These are phyloP conservation scores for Kodamaea plutei DNA, from an alignment of 1,139 yeast species.

Conservation along the genomic window DNA sequence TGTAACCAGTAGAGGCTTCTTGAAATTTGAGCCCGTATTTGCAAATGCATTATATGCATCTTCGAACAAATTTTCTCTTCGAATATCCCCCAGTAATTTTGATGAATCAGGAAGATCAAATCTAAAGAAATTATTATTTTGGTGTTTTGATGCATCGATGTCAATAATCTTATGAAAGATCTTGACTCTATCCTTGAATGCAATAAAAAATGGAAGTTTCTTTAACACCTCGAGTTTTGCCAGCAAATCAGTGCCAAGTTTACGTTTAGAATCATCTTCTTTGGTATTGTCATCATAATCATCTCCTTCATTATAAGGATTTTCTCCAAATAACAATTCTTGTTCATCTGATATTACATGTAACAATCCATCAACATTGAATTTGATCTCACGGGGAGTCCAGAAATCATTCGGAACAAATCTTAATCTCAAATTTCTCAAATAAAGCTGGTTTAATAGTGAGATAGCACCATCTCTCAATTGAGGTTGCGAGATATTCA, in stretches of 20 bases:
- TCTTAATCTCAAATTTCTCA: conserved; percentile 63
- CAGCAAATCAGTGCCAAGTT: conserved; percentile 1
- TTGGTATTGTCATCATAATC: conserved; percentile 12
- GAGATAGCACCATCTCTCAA: conserved; percentile 41
- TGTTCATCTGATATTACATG: conserved; percentile 37
- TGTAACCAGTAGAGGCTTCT: conserved; percentile 55
- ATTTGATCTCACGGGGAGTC: conserved; percentile 33
- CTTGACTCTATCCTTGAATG: conserved; percentile 69
- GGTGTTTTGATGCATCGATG: conserved; percentile 38
- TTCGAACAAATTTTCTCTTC: conserved; percentile 64
- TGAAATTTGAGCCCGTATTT: conserved; percentile 44
- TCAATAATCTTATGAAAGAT: conserved; percentile 65
- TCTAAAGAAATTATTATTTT: conserved; percentile 11
- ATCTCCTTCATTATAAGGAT: conserved; percentile 16
- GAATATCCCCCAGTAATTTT: conserved; percentile 48
- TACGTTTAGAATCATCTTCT: conserved; percentile 5
- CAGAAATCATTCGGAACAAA: conserved; percentile 56
- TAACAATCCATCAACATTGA: conserved; percentile 29
- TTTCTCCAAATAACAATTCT: conserved; percentile 18
- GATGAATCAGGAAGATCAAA: conserved; percentile 8
- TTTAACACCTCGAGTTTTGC: conserved; percentile 48
- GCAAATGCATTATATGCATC: conserved; percentile 68
- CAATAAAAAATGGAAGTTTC: conserved; percentile 72
- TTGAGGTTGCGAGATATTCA: conserved; percentile 10
- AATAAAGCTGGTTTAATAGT: conserved; percentile 63